Evolutionary conservation across 371 early-diverging fungal genomes (phyloP).

Genomic region (Sporodiniella umbellata): DNA sequence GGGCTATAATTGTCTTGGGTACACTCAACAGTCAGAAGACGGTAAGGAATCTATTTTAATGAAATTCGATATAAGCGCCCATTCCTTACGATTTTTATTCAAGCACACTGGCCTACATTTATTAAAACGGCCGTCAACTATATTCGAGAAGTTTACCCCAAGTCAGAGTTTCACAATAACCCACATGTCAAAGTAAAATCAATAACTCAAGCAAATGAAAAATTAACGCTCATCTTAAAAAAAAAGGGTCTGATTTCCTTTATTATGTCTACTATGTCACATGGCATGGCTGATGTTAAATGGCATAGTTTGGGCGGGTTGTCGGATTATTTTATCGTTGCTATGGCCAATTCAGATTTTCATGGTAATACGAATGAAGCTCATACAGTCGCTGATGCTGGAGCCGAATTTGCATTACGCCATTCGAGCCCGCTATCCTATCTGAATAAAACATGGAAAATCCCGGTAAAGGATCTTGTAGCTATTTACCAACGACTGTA

Average conservation of each 20-base stretch:
- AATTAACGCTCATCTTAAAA: no score
- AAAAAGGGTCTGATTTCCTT: conserved; percentile 68
- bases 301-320: conserved; percentile 81
- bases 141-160: conserved; percentile 44
- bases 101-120: conserved; percentile 89
- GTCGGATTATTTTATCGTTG: conserved; percentile 67
- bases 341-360: conserved; percentile 65
- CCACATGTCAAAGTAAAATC: conserved; percentile 28
- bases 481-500: conserved; percentile 63
- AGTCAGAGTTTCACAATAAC: conserved; percentile 10
- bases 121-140: conserved; percentile 62
- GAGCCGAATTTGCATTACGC: conserved; percentile 75
- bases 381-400: conserved; percentile 75
- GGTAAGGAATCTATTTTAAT: conserved; percentile 24
- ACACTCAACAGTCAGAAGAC: conserved; percentile 48
- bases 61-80: no score
- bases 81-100: no score
- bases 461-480: conserved; percentile 74
- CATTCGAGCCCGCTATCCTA: conserved; percentile 45
- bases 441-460: conserved; percentile 62
- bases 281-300: conserved; percentile 78
- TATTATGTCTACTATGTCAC: conserved; percentile 78
- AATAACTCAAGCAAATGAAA: no score
- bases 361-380: conserved; percentile 55
- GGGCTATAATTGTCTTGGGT: conserved; percentile 59